Evolutionary conservation across 2,329 filamentous ascomycete species (phyloP), one percentile per base, ranked within the genome.

Genomic region (Clonostachys chloroleuca): DNA sequence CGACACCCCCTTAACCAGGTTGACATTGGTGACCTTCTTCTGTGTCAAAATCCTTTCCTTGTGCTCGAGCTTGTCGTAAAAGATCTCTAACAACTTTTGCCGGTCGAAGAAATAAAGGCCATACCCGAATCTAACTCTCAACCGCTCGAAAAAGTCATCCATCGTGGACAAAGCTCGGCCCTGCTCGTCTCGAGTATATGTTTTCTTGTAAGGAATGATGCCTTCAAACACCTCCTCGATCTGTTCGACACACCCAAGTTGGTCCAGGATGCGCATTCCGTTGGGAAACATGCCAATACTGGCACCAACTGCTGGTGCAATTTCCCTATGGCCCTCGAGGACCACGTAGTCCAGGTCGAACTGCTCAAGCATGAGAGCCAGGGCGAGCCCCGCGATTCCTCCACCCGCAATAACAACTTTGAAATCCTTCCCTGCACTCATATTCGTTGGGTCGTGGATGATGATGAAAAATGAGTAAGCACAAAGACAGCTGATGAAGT

Each of bases 331-430:
- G 1, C 61, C 59, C 52, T 81, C 77, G 1, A 81, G 66, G 1
- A 81, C 48, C 5, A 75, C 51, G 53, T 72, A 80, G 50, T 78
- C 68, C 45, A 81, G 70, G 30, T 56, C 58, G 36, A 68, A 59
- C 40, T 58, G 55, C 46, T 78, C 66, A 4, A 81, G 66, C 51
- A 68, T 66, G 43, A 53, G 46, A n/a, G 58, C 58, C 45, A 61
- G 42, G 5, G 54, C 48, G 5, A 61, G 54, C 7, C 77, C 77
- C 3, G 69, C 63, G n/a, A 79, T 59, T 41, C 70, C 66, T 7
- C 72, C 76, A 16, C 76, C 76, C 2, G 65, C 70, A 34, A 80
- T 77, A 46, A 56, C 45, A 43, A 54, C 45, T 40, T 56, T 57
- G 44, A 59, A 52, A 10, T 30, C 24, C 10, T 30, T 10, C 9